phyloP scores from a whole-genome alignment of 345 rosid species.

The Salix caprea region DNA sequence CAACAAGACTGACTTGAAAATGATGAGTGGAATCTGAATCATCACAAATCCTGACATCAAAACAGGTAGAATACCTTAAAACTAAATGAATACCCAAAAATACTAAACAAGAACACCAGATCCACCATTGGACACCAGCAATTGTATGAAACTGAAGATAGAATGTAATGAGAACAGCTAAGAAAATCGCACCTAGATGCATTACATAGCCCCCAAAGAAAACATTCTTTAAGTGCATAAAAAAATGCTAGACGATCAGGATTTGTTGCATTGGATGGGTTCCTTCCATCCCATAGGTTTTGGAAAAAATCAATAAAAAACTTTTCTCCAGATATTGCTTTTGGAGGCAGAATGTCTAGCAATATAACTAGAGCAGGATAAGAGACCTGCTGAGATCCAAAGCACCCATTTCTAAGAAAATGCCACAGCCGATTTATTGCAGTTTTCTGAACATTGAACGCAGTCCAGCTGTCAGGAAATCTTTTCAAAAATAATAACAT shows the following conservation, averaged over 20 bases:
- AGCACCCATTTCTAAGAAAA: slow-evolving; percentile 83
- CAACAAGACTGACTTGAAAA: slow-evolving; percentile 51
- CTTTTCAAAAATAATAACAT: slow-evolving; percentile 64
- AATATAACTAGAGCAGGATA: slow-evolving; percentile 83
- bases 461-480: slow-evolving; percentile 76
- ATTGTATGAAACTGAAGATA: slow-evolving; percentile 8
- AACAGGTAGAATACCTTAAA: not conserved
- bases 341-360: slow-evolving; percentile 60
- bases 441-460: slow-evolving; percentile 60
- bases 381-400: slow-evolving; percentile 81
- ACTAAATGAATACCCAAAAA: not conserved
- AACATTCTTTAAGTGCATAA: slow-evolving; percentile 69
- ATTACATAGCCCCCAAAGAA: slow-evolving; percentile 73
- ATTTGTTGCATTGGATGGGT: slow-evolving; percentile 42
- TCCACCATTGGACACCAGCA: not conserved
- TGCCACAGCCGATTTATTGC: slow-evolving; percentile 61
- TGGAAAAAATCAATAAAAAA: slow-evolving; percentile 66
- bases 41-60: slow-evolving; percentile 48
- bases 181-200: slow-evolving; percentile 51
- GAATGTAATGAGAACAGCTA: not conserved
- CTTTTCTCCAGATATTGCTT: slow-evolving; percentile 52
- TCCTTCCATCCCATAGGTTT: slow-evolving; percentile 84
- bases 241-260: slow-evolving; percentile 55
- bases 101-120: not conserved
- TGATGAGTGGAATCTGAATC: slow-evolving; percentile 40